Base-by-base conservation (phyloP, 2,329 filamentous ascomycete genomes). In the Microdochium bolleyi region DNA sequence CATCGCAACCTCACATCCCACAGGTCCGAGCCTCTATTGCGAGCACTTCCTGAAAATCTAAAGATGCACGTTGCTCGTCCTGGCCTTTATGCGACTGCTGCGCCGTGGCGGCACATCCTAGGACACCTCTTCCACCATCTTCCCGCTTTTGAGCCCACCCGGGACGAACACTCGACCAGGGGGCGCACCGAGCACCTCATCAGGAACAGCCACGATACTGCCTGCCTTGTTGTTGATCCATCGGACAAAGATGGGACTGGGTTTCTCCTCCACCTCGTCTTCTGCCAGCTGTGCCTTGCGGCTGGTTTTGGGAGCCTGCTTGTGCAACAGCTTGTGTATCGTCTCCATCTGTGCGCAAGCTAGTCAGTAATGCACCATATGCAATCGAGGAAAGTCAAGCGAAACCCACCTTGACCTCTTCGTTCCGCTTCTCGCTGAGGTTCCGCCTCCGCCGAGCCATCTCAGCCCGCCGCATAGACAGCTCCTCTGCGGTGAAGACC, bases 251-350 rank as follows among this genome's bases (percentile, higher is more conserved):
- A 84, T 71, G 1, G 84, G 77, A 55, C 82, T 76, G 0, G 84
- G 72, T 57, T 73, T 80, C 2, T 76, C 75, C 1, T 67, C 70
- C 50, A 2, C 73, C 10, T 73, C 76, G 11, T 77, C 77, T 32
- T 75, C 79, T 52, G 61, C 73, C 61, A 69, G 51, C 59, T 72
- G 53, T 30, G 67, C 76, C 59, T 79, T 80, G 57, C 76, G 73
- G 58, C 79, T 85, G 53, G 82, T 82, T 68, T 92, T 92, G 24
- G 88, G 85, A 1, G 88, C 87, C 66, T 92, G 89, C 65, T 92
- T 91, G 69, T 91, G 91, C 51, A 94, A 82, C 2, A 94, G 82
- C 62, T 92, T 91, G 74, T 94, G 92, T 78, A 94, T 92, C 0
- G 89, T 94, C 74, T 92, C 89, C 80, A 90, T 89, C 88, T 92